Evolutionary conservation across 176 grass and related monocot species (phyloP).

Genomic region (Hsuehochloa calcarea): DNA sequence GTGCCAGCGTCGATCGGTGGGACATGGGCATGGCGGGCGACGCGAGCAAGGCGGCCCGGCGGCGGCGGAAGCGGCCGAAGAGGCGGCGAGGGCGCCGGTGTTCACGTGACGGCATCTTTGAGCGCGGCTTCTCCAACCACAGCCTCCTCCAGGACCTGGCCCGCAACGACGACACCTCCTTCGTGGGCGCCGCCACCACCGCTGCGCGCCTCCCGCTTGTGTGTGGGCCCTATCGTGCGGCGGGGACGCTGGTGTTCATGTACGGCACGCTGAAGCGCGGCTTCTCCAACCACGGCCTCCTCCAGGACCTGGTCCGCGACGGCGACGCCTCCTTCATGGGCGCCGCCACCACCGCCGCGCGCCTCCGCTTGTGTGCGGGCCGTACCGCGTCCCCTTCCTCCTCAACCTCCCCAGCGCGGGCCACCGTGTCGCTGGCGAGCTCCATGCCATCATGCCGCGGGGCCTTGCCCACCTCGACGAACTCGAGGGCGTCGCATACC

Average conservation of each 20-base stretch:
- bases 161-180: too few relatives aligned
- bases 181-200: too few relatives aligned
- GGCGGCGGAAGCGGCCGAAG: neutral
- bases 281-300: constrained; percentile 78
- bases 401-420: constrained; percentile 58
- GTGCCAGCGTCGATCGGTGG: too few relatives aligned
- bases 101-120: too few relatives aligned
- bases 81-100: too few relatives aligned
- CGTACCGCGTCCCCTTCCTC: constrained; percentile 95
- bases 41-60: neutral
- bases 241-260: constrained; percentile 66
- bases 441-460: constrained; percentile 51
- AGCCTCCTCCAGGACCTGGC: too few relatives aligned
- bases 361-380: constrained; percentile 80
- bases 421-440: constrained; percentile 67
- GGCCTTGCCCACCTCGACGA: constrained; percentile 69
- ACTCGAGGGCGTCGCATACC: constrained; percentile 64
- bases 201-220: too few relatives aligned
- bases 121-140: too few relatives aligned
- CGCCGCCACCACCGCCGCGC: constrained; percentile 34
- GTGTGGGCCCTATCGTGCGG: too few relatives aligned
- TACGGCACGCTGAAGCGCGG: constrained; percentile 93
- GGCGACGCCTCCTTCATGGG: constrained; percentile 63
- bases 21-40: constrained; percentile 21
- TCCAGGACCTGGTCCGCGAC: constrained; percentile 47